phyloP scores from a whole-genome alignment of 306 rosid genomes.

The Arachis stenosperma region DNA sequence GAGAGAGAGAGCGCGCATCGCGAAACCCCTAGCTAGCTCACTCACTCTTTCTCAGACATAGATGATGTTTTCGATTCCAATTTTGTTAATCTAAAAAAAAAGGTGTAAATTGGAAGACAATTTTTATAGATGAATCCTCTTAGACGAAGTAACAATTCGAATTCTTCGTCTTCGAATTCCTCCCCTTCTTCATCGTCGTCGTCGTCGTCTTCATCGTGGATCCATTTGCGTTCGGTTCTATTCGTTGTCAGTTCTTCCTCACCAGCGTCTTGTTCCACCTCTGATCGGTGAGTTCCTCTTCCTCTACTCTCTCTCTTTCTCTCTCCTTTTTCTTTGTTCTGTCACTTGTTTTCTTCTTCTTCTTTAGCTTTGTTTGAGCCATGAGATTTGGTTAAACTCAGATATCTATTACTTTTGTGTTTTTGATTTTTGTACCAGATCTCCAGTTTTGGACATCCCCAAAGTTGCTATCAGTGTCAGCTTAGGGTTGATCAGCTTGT shows the following conservation, averaged over 20 bases:
- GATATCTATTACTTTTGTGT: constrained; percentile 44
- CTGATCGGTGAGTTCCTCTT: constrained; percentile 98
- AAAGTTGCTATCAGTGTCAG: constrained; percentile 47
- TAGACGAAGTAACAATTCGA: constrained; percentile 83
- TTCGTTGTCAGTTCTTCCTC: constrained; percentile 95
- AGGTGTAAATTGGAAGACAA: constrained; percentile 39
- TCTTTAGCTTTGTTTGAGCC: not conserved
- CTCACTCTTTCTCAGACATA: constrained; percentile 29
- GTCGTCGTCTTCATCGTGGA: constrained; percentile 79
- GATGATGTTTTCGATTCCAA: constrained; percentile 43
- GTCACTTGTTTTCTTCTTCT: constrained; percentile 28
- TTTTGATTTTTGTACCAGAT: constrained; percentile 57
- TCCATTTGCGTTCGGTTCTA: constrained; percentile 98
- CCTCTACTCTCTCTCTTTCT: constrained; percentile 37
- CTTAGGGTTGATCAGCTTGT: constrained; percentile 56
- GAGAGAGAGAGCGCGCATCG: constrained; percentile 30
- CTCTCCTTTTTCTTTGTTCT: constrained; percentile 35
- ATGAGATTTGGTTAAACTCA: constrained; percentile 32
- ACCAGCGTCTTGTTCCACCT: constrained; percentile 92
- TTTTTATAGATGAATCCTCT: constrained; percentile 87
- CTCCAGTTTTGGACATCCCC: constrained; percentile 47
- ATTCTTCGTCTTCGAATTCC: constrained; percentile 77
- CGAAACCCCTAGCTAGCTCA: constrained; percentile 48
- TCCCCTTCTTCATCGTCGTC: constrained; percentile 78
- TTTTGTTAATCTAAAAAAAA: constrained; percentile 23